Percentiles rank a stretch among this genome's conserved stretches.
These are phyloP conservation scores for Setaria viridis DNA, from an alignment of 202 grass and related monocot genomes.

Conservation along the genomic window DNA sequence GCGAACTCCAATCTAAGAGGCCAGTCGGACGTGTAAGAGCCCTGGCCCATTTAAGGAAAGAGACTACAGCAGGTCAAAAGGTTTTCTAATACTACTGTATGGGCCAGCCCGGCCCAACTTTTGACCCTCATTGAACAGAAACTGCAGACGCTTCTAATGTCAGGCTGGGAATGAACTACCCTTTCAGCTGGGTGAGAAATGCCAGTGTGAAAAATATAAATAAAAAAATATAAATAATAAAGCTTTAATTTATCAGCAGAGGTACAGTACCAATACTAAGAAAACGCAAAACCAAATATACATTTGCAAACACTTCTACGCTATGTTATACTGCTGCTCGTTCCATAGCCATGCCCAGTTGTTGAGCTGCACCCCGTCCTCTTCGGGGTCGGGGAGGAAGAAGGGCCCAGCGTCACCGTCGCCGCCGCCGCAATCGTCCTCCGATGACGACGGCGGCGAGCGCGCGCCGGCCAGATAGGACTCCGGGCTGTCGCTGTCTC, in stretches of 20 bases:
- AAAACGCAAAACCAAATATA: conserved; percentile 5
- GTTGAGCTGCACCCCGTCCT: conserved; percentile 9
- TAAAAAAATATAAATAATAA: neutral
- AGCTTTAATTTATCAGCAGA: neutral
- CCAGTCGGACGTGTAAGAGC: too few relatives aligned
- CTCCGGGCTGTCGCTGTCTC: conserved; percentile 41
- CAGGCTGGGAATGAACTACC: too few relatives aligned
- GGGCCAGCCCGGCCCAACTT: too few relatives aligned
- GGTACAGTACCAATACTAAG: neutral
- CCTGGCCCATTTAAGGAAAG: too few relatives aligned
- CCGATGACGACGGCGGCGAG: conserved; percentile 37
- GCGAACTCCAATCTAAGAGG: too few relatives aligned
- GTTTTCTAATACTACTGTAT: too few relatives aligned
- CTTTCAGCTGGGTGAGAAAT: too few relatives aligned
- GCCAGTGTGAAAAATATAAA: too few relatives aligned
- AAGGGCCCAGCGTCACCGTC: neutral
- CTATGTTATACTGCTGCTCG: neutral
- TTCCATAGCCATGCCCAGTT: conserved; percentile 54
- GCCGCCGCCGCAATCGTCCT: conserved; percentile 24
- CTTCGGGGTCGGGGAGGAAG: conserved; percentile 31
- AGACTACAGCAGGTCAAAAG: too few relatives aligned
- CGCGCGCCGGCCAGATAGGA: conserved; percentile 40
- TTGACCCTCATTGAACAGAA: neutral
- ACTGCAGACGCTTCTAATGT: too few relatives aligned
- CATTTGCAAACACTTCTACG: too few relatives aligned